A percentile compares a stretch with the other conserved stretches of the same genome.
Conservation (phyloP, 768 basidiomycete genomes). For the Infundibulicybe gibba region DNA sequence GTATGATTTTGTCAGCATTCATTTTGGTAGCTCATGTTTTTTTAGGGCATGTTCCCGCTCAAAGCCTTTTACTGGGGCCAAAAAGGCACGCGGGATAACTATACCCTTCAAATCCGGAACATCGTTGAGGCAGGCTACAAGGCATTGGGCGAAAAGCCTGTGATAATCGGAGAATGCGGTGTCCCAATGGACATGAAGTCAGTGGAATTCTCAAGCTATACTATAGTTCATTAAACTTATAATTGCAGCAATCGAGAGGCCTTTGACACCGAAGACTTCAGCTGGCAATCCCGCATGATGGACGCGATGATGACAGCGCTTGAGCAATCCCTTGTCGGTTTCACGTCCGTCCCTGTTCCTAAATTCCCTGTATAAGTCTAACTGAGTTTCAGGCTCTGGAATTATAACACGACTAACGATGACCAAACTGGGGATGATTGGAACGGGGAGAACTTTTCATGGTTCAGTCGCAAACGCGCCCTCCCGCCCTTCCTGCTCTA, state of each 20-base stretch:
- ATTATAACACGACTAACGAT: slow-evolving; percentile 86
- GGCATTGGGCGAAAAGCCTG: slow-evolving; percentile 76
- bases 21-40: background rate
- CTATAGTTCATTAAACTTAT: background rate
- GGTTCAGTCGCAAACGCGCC: slow-evolving; percentile 71
- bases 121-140: slow-evolving; percentile 68
- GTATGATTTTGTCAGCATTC: slow-evolving; percentile 35
- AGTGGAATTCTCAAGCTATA: slow-evolving; percentile 23
- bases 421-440: slow-evolving; percentile 81
- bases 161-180: slow-evolving; percentile 90
- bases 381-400: slow-evolving; percentile 69
- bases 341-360: slow-evolving; percentile 60
- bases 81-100: slow-evolving; percentile 77
- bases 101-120: slow-evolving; percentile 73
- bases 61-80: slow-evolving; percentile 89
- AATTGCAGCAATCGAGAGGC: slow-evolving; percentile 60
- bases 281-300: slow-evolving; percentile 90
- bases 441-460: slow-evolving; percentile 98
- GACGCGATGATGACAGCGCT: slow-evolving; percentile 86
- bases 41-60: slow-evolving; percentile 82
- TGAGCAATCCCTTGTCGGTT: slow-evolving; percentile 73
- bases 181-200: slow-evolving; percentile 98
- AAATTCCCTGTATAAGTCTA: background rate
- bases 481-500: slow-evolving; percentile 52
- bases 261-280: slow-evolving; percentile 69